Conservation (phyloP, 2,329 filamentous ascomycete genomes). For the Penicillium sp. region DNA sequence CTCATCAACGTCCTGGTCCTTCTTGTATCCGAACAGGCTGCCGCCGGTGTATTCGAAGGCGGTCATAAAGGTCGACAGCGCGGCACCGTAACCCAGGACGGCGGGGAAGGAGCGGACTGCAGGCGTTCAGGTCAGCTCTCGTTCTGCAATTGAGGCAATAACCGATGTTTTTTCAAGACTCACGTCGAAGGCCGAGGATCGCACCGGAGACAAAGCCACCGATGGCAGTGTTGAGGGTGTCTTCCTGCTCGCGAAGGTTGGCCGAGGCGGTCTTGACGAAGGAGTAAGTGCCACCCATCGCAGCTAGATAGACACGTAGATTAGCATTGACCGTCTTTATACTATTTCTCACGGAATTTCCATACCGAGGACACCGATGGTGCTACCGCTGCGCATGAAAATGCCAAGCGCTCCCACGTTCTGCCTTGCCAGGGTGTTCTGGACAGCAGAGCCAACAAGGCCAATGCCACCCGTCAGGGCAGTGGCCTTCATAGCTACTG, state of each 20-base stretch:
- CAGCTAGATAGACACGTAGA: constrained; percentile 50
- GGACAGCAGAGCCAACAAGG: constrained; percentile 70
- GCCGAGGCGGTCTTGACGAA: constrained; percentile 75
- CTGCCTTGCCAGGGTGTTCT: constrained; percentile 80
- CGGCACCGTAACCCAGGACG: constrained; percentile 66
- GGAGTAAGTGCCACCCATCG: constrained; percentile 70
- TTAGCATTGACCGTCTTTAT: constrained; percentile 10
- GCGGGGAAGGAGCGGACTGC: constrained; percentile 65
- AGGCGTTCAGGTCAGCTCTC: constrained; percentile 13
- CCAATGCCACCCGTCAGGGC: constrained; percentile 66
- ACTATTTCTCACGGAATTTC: constrained; percentile 22
- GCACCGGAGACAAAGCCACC: constrained; percentile 75
- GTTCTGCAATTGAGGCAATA: neutral
- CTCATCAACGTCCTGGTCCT: constrained; percentile 64
- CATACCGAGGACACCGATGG: constrained; percentile 66
- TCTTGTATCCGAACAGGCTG: constrained; percentile 54
- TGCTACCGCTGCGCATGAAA: constrained; percentile 73
- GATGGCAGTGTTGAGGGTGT: constrained; percentile 69
- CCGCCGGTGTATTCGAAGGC: constrained; percentile 68
- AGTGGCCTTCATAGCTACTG: constrained; percentile 62
- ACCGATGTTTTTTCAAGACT: constrained; percentile 15
- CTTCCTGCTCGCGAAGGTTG: constrained; percentile 83
- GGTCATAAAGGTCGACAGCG: constrained; percentile 58
- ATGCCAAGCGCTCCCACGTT: constrained; percentile 80
- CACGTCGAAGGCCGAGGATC: constrained; percentile 71